Percentiles rank a stretch among this genome's conserved stretches.
Evolutionary conservation across 2,329 filamentous ascomycete species (phyloP).

Genomic region (Alternaria sp.): DNA sequence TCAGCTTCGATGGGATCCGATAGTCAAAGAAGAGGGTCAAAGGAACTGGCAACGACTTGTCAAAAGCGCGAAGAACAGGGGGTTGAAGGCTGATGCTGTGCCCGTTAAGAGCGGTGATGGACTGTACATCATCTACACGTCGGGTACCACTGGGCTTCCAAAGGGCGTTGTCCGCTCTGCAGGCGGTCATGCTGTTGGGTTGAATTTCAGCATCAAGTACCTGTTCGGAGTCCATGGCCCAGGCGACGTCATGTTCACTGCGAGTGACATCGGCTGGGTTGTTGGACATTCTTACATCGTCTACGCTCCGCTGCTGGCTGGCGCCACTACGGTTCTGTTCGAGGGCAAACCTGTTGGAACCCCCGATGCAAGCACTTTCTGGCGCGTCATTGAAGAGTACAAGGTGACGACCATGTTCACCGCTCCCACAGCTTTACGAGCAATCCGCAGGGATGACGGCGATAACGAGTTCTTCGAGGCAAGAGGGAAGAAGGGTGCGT

Average conservation of each 20-base stretch:
- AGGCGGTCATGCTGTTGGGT: conserved; percentile 83
- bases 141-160: conserved; percentile 78
- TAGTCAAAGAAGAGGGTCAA: conserved; percentile 72
- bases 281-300: conserved; percentile 79
- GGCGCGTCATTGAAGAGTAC: conserved; percentile 84
- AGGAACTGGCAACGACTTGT: conserved; percentile 80
- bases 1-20: conserved; percentile 73
- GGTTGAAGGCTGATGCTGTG: conserved; percentile 74
- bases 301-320: conserved; percentile 83
- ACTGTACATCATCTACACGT: conserved; percentile 92
- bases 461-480: conserved; percentile 69
- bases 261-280: conserved; percentile 91
- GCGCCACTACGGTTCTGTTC: conserved; percentile 85
- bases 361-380: conserved; percentile 85
- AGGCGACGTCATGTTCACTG: conserved; percentile 80
- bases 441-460: conserved; percentile 85
- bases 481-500: conserved; percentile 70
- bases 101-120: conserved; percentile 78
- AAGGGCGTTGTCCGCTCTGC: conserved; percentile 85
- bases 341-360: conserved; percentile 95
- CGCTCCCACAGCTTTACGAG: conserved; percentile 83
- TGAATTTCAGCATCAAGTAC: conserved; percentile 82
- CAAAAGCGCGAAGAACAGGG: conserved; percentile 70
- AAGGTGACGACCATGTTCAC: conserved; percentile 81
- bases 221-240: conserved; percentile 83